Conservation (phyloP, 2,329 filamentous ascomycete genomes). For the Clarireedia homoeocarpa region DNA sequence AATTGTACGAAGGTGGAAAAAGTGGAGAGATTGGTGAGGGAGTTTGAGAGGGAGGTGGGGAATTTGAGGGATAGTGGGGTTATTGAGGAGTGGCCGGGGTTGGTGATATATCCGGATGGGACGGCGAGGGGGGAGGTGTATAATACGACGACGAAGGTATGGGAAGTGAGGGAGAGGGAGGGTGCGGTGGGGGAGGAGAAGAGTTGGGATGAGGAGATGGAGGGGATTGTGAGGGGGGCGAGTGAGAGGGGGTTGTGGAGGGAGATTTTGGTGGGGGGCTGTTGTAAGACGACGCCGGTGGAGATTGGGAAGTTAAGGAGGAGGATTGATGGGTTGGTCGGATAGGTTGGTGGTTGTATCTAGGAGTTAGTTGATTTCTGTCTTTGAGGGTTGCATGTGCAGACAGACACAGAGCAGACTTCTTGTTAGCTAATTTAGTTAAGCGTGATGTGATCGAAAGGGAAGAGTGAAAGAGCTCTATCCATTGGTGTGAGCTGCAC, state of each 20-base stretch:
- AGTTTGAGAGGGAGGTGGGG: conserved; percentile 44
- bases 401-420: no score
- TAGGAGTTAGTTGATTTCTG: no score
- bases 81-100: conserved; percentile 40
- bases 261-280: conserved; percentile 37
- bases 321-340: conserved; percentile 18
- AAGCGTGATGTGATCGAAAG: no score
- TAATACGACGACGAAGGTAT: conserved; percentile 53
- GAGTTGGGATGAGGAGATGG: conserved; percentile 32
- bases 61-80: conserved; percentile 31
- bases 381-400: no score
- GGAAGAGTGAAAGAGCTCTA: no score
- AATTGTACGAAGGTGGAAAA: conserved; percentile 63
- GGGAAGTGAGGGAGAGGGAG: conserved; percentile 38
- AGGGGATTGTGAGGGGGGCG: conserved; percentile 28
- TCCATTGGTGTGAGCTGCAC: no score
- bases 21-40: conserved; percentile 44
- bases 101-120: conserved; percentile 62
- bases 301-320: conserved; percentile 24
- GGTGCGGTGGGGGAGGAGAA: conserved; percentile 11
- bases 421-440: no score
- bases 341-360: not conserved
- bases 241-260: conserved; percentile 19
- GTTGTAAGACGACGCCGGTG: conserved; percentile 36
- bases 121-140: conserved; percentile 59